phyloP scores from a whole-genome alignment of 1,284 basidiomycete species.

The Xanthoconium separans region DNA sequence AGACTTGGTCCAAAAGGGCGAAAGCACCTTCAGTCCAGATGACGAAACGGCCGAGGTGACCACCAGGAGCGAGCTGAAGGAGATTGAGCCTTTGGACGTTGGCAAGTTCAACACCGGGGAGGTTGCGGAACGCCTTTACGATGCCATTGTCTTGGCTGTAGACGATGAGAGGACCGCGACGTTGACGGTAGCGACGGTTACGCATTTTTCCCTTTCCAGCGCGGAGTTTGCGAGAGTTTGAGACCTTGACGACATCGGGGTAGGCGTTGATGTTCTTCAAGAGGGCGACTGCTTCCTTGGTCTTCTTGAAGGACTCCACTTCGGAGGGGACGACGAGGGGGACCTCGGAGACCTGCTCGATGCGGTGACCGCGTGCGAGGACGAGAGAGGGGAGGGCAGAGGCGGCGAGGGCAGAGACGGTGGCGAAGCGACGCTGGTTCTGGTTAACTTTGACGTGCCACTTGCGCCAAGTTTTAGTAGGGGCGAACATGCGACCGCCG shows the following conservation, averaged over 20 bases:
- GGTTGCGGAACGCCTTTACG: slow-evolving; percentile 97
- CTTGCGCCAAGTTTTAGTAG: slow-evolving; percentile 99
- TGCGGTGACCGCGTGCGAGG: slow-evolving; percentile 98
- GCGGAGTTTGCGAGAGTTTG: slow-evolving; percentile 95
- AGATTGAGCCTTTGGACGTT: slow-evolving; percentile 96
- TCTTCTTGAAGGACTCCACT: slow-evolving; percentile 91
- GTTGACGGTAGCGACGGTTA: slow-evolving; percentile 95
- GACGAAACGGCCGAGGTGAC: slow-evolving; percentile 97
- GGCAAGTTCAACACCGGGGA: slow-evolving; percentile 97
- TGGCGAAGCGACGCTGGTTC: slow-evolving; percentile 98
- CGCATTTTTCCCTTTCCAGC: slow-evolving; percentile 98
- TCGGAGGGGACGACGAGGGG: slow-evolving; percentile 87
- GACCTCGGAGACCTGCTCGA: slow-evolving; percentile 97
- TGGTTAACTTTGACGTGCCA: slow-evolving; percentile 99
- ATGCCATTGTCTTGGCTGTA: slow-evolving; percentile 99
- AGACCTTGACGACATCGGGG: slow-evolving; percentile 93
- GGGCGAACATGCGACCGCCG: slow-evolving; percentile 99
- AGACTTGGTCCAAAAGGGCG: slow-evolving; percentile 90
- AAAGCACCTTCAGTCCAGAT: slow-evolving; percentile 99
- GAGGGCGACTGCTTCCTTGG: slow-evolving; percentile 95
- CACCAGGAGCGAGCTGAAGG: slow-evolving; percentile 99
- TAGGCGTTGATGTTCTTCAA: slow-evolving; percentile 93
- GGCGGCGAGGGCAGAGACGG: slow-evolving; percentile 96
- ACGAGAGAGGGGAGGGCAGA: slow-evolving; percentile 98
- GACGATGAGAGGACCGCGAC: slow-evolving; percentile 96